Evolutionary conservation across 2,329 filamentous ascomycete species (phyloP).

Genomic region (Trichoderma sp.): DNA sequence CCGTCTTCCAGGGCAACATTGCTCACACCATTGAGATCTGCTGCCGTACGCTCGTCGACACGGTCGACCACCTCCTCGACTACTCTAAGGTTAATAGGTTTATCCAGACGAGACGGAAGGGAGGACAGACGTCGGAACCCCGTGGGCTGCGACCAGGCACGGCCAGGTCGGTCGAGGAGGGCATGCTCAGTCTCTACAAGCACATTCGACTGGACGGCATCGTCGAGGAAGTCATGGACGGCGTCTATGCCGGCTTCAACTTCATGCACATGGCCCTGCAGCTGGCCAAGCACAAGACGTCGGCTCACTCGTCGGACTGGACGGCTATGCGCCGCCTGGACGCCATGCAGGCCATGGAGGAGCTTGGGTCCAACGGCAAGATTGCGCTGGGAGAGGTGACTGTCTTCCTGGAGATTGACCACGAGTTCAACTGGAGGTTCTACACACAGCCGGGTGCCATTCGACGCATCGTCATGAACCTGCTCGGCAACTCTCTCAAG

Average conservation of each 20-base stretch:
- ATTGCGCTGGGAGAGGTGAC: conserved; percentile 34
- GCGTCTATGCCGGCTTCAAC: conserved; percentile 50
- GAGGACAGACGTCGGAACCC: conserved; percentile 3
- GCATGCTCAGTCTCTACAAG: conserved; percentile 33
- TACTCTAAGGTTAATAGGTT: conserved; percentile 58
- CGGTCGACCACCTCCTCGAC: conserved; percentile 56
- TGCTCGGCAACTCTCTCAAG: conserved; percentile 65
- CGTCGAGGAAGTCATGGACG: conserved; percentile 52
- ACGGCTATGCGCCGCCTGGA: conserved; percentile 34
- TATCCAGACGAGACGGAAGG: conserved; percentile 22
- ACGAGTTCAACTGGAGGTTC: conserved; percentile 53
- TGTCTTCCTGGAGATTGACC: conserved; percentile 46
- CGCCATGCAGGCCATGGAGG: conserved; percentile 48
- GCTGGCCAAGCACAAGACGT: conserved; percentile 28
- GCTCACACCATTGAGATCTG: conserved; percentile 55
- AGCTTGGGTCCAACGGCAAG: conserved; percentile 28
- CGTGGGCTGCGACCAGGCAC: conserved; percentile 15
- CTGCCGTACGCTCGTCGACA: conserved; percentile 55
- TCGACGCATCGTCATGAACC: conserved; percentile 62
- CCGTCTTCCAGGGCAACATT: conserved; percentile 50
- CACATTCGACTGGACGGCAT: conserved; percentile 45
- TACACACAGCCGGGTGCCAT: conserved; percentile 55
- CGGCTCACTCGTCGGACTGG: conserved; percentile 23
- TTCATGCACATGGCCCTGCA: conserved; percentile 40
- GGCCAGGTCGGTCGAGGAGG: conserved; percentile 26